Conservation (phyloP, 192 early-diverging fungal species). For the Spizellomyces punctatus region DNA sequence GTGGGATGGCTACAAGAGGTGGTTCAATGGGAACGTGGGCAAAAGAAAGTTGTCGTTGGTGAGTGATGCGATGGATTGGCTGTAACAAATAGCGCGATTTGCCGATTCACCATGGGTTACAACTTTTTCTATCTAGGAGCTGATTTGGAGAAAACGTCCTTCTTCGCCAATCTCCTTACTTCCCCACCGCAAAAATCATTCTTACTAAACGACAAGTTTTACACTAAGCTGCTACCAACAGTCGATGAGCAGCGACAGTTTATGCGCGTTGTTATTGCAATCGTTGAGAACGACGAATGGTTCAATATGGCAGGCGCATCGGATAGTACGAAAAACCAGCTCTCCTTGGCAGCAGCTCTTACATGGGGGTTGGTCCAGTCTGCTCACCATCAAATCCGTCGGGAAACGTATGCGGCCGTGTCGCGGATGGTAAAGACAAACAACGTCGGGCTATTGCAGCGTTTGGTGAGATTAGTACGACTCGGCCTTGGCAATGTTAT, state of each 20-base stretch:
- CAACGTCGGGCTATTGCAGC: constrained; percentile 5
- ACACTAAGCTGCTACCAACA: constrained; percentile 63
- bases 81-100: not conserved
- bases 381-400: constrained; percentile 34
- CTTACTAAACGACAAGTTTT: constrained; percentile 82
- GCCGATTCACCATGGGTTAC: too few species aligned
- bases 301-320: constrained; percentile 28
- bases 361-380: constrained; percentile 58
- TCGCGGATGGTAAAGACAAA: not conserved
- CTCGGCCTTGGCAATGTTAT: constrained; percentile 41
- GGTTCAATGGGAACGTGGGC: constrained; percentile 25
- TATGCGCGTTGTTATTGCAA: constrained; percentile 51
- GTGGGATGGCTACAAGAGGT: constrained; percentile 36
- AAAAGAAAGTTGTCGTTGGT: not conserved
- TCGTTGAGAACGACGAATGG: constrained; percentile 38
- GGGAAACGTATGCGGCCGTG: constrained; percentile 16
- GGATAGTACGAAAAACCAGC: constrained; percentile 20
- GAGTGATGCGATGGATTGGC: not conserved
- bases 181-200: constrained; percentile 57
- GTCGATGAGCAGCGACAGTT: constrained; percentile 73
- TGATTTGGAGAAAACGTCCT: constrained; percentile 47
- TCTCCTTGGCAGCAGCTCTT: constrained; percentile 52
- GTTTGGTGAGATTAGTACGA: constrained; percentile 34
- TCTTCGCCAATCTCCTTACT: constrained; percentile 24
- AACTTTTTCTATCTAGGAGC: constrained; percentile 21